Evolutionary conservation across 2,329 filamentous ascomycete genomes (phyloP), one percentile per base, ranked within the genome.

Genomic region (Talaromyces sp.): DNA sequence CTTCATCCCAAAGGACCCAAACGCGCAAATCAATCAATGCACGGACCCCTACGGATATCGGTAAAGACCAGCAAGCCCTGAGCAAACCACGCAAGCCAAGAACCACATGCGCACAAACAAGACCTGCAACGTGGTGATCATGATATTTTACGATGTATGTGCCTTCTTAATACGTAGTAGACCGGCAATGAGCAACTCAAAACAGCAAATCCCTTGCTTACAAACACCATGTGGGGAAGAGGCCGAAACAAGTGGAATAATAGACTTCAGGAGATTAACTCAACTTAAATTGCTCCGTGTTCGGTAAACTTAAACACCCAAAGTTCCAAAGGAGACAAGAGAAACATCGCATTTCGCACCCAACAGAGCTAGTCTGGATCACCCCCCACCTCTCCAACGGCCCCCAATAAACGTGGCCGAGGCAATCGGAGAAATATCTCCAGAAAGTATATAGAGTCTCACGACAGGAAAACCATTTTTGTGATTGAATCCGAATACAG

Each of bases 321-420:
- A 9, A 27, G 24, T 27, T 27, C 24, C 9, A 27, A 27, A 9
- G 4, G 4, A 27, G 24, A 39, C 9, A 20, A 20, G 16, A n/a
- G 16, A 39, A 35, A 46, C 43, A 46, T 46, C 43, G 43, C 43
- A 46, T 46, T 46, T 46, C 43, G 43, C 43, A 16, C 43, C 43
- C 43, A 46, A 43, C 32, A 10, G 44, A 47, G 37, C 29, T 20
- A 19, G 30, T 36, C 19, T 8, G 19, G 30, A 46, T 24, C 40
- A 42, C 20, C 24, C 14, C 11, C 27, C 16, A 30, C 22, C 5
- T 37, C 24, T 43, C 40, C 52, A 60, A 56, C 51, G 57, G 53
- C 43, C 45, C 59, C 57, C 52, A 59, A 49, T 19, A 16, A 55
- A 55, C 47, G 51, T 59, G 54, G 52, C 33, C 36, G 22, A 32